Evolutionary conservation across 2,329 filamentous ascomycete species (phyloP).

Genomic region (Epichloe sibirici): DNA sequence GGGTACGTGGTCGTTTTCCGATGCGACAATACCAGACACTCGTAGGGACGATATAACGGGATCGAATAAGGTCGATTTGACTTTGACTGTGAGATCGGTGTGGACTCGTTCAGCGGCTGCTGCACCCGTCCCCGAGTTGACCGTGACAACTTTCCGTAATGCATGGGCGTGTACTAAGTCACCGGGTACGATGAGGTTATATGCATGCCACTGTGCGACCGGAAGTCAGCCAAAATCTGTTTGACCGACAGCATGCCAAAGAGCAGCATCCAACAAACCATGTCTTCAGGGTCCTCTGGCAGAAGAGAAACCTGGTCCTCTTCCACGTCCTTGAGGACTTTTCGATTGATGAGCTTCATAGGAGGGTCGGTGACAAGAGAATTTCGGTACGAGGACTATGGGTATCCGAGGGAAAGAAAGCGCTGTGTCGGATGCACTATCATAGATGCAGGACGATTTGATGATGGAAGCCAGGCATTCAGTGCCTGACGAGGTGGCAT

Average conservation of each 20-base stretch:
- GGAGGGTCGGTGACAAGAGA: background rate
- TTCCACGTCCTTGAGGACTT: slow-evolving; percentile 25
- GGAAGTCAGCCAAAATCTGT: slow-evolving; percentile 4
- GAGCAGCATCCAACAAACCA: slow-evolving; percentile 21
- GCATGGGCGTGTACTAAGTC: slow-evolving; percentile 44
- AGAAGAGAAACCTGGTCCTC: slow-evolving; percentile 30
- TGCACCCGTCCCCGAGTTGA: slow-evolving; percentile 36
- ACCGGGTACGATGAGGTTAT: slow-evolving; percentile 44
- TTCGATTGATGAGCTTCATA: slow-evolving; percentile 30
- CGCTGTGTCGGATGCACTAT: background rate
- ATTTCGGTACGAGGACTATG: background rate
- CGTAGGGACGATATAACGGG: slow-evolving; percentile 41
- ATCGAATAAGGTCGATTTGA: slow-evolving; percentile 47
- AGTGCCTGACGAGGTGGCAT: background rate
- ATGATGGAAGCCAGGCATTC: background rate
- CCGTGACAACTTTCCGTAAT: slow-evolving; percentile 40
- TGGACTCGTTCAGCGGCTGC: slow-evolving; percentile 39
- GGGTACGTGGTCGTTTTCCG: slow-evolving; percentile 40
- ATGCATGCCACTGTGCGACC: slow-evolving; percentile 40
- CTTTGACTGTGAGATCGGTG: slow-evolving; percentile 43
- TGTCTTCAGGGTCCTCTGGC: slow-evolving; percentile 34
- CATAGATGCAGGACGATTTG: background rate
- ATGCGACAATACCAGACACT: slow-evolving; percentile 41
- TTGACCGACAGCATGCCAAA: slow-evolving; percentile 1
- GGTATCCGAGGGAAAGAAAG: background rate